phyloP scores from a whole-genome alignment of 2,329 filamentous ascomycete species.

The Pseudopyricularia javanii region DNA sequence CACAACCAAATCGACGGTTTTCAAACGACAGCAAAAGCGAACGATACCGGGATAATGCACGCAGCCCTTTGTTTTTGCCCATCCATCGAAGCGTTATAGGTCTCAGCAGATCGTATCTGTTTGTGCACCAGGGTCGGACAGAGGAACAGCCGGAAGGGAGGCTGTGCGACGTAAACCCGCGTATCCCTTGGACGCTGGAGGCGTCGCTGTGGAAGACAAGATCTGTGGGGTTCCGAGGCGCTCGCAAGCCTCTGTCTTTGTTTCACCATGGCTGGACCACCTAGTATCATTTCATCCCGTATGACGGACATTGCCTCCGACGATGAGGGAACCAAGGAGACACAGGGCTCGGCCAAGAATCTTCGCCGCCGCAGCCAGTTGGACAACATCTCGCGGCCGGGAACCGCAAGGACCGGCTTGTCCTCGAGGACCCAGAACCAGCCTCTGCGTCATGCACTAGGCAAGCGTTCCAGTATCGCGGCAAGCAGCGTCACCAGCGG shows the following conservation, averaged over 20 bases:
- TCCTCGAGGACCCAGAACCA: constrained; percentile 37
- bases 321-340: constrained; percentile 33
- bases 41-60: neutral
- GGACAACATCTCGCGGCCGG: constrained; percentile 37
- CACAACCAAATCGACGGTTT: neutral
- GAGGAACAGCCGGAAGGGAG: neutral
- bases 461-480: constrained; percentile 26
- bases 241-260: neutral
- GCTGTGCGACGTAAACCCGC: neutral
- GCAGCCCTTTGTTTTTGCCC: neutral
- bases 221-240: neutral
- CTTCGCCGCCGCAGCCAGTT: constrained; percentile 24
- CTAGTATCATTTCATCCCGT: constrained; percentile 59
- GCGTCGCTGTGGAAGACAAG: neutral
- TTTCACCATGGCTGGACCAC: constrained; percentile 30
- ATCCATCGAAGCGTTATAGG: neutral
- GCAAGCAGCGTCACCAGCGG: constrained; percentile 29
- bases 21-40: neutral
- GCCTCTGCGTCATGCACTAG: constrained; percentile 38
- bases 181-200: neutral
- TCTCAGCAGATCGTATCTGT: neutral
- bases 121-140: neutral
- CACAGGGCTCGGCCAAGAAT: constrained; percentile 17
- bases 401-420: constrained; percentile 38
- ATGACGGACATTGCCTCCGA: constrained; percentile 55